Evolutionary conservation across 306 rosid genomes (phyloP).

Genomic region (Hippophae tibetana): DNA sequence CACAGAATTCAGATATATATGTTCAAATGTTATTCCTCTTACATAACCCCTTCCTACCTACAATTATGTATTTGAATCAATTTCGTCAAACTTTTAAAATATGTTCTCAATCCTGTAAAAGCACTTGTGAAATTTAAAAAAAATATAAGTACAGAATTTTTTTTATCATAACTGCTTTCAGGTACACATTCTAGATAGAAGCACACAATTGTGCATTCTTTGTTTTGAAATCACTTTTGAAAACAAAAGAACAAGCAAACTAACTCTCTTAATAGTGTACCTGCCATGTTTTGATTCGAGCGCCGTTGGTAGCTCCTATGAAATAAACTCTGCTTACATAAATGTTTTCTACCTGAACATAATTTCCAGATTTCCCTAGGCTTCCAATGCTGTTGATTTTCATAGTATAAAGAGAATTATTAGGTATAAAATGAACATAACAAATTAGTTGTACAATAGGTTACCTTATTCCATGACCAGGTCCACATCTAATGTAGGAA

Average conservation of each 20-base stretch:
- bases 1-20: slow-evolving; percentile 17
- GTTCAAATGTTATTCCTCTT: slow-evolving; percentile 15
- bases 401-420: neutral
- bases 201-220: too few species aligned
- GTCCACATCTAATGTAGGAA: slow-evolving; percentile 20
- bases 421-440: neutral
- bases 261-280: neutral
- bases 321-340: slow-evolving; percentile 24
- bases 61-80: neutral
- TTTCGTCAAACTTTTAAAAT: neutral
- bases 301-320: slow-evolving; percentile 29
- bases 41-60: slow-evolving; percentile 24
- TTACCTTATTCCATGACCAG: slow-evolving; percentile 32
- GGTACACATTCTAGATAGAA: too few species aligned
- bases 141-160: neutral
- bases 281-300: slow-evolving; percentile 40
- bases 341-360: slow-evolving; percentile 28
- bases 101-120: too few species aligned
- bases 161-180: too few species aligned
- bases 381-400: slow-evolving; percentile 28
- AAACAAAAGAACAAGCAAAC: too few species aligned
- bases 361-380: slow-evolving; percentile 26
- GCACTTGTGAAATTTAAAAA: too few species aligned
- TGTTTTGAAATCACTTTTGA: too few species aligned
- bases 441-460: neutral